Evolutionary conservation across 1,284 basidiomycete genomes (phyloP).

Genomic region (Naganishia cerealis): DNA sequence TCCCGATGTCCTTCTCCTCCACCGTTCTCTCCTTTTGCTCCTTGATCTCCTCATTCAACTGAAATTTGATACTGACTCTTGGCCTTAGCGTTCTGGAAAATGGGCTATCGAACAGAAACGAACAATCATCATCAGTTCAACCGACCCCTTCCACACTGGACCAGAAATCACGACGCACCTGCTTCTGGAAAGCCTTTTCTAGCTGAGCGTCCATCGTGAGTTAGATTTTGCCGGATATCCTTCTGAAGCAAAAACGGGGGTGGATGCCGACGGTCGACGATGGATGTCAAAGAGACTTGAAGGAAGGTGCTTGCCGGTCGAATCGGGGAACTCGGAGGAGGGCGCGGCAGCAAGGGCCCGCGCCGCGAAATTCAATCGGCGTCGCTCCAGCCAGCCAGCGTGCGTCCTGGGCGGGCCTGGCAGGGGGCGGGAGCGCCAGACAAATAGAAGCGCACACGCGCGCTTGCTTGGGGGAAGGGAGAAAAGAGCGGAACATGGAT

Average conservation of each 20-base stretch:
- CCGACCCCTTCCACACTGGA: not conserved
- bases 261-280: not conserved
- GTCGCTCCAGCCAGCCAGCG: no score
- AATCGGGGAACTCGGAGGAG: not conserved
- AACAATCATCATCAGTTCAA: not conserved
- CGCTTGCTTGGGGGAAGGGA: no score
- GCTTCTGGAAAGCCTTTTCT: constrained; percentile 95
- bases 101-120: constrained; percentile 54
- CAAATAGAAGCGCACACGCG: no score
- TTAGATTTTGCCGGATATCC: constrained; percentile 8
- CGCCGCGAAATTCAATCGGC: no score
- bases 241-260: not conserved
- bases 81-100: constrained; percentile 97
- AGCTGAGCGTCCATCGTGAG: constrained; percentile 62
- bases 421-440: no score
- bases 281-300: not conserved
- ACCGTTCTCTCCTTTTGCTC: not conserved
- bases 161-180: constrained; percentile 52
- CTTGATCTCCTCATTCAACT: not conserved
- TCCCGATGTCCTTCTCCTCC: not conserved
- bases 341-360: not conserved
- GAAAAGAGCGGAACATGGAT: no score
- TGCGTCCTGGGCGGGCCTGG: no score
- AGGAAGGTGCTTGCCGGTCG: not conserved
- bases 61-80: constrained; percentile 66